Base-by-base conservation (phyloP, 1,139 yeast species). In the Diutina mesorugosa region DNA sequence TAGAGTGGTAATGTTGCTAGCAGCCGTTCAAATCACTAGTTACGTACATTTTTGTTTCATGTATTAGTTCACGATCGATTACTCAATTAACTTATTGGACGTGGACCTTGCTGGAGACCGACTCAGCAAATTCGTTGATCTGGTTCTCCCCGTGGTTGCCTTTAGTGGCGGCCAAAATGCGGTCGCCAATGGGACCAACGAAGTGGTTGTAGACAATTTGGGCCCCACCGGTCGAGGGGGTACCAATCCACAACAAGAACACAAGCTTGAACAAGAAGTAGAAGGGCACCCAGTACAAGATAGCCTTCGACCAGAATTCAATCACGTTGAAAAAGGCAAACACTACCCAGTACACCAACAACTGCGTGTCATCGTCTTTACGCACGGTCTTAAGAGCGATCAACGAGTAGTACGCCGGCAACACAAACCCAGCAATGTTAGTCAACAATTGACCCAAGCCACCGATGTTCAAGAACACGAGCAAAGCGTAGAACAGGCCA, bases 271-370 rank as follows among this genome's bases (percentile, higher is more conserved):
- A 80, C 67, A 93, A 81, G 83, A 91, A 93, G 81, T 93, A 93
- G 70, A 93, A 90, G 66, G 99, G 99, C 64, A 93, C 73, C 95
- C 97, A 88, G 79, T 88, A 89, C 61, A 91, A 79, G 64, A 95
- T 86, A 50, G 97, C 86, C 67, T 84, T 83, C 60, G 97, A 85
- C 98, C 98, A 93, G 79, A 90, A 93, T 75, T 93, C 99, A 65
- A 90, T 67, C 56, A 93, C 93, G 69, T 85, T 88, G 75, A 93
- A 83, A 66, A 84, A 84, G 41, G 97, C 96, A 69, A 89, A 93
- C 38, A 93, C 96, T 59, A 93, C 97, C 99, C 99, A 93, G 72
- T 93, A 91, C 46, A 97, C 87, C 68, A 93, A 80, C 70, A 87
- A 81, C 66, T 89, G 87, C 60, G 95, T 87, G 70, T 90, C 97